Percentiles rank a stretch among this genome's conserved stretches.
Evolutionary conservation across 495 filamentous ascomycete species (phyloP).

Genomic region (Lophium mytilinum): DNA sequence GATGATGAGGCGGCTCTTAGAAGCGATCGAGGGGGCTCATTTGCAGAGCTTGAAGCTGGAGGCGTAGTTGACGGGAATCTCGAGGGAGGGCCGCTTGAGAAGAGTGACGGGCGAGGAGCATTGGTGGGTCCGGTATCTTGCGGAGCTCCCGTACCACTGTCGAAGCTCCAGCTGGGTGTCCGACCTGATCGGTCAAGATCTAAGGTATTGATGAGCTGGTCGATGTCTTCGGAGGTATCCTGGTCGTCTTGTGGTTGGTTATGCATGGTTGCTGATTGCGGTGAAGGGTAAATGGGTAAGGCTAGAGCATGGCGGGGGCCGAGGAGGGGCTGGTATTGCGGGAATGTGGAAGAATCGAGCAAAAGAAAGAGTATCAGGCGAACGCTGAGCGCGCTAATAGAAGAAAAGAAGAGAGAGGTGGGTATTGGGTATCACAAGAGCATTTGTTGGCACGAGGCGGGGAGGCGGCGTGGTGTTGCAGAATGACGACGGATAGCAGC

Average conservation of each 20-base stretch:
- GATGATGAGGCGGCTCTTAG: neutral
- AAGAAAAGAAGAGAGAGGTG: too few relatives aligned
- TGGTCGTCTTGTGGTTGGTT: neutral
- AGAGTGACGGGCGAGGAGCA: slow-evolving; percentile 32
- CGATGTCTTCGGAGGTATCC: neutral
- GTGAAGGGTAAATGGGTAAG: neutral
- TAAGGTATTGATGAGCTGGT: neutral
- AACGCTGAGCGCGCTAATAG: too few relatives aligned
- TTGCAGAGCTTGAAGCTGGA: neutral
- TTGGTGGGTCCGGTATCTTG: slow-evolving; percentile 13
- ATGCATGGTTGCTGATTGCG: neutral
- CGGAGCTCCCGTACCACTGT: slow-evolving; percentile 1
- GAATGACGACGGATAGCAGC: too few relatives aligned
- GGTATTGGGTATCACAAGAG: too few relatives aligned
- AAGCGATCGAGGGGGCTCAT: neutral
- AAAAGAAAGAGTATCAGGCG: too few relatives aligned
- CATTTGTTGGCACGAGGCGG: too few relatives aligned
- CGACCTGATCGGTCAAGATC: neutral
- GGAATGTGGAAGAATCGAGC: too few relatives aligned
- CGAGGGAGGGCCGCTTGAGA: slow-evolving; percentile 32
- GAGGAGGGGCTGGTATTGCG: too few relatives aligned
- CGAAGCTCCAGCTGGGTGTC: slow-evolving; percentile 10
- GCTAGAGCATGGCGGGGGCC: neutral
- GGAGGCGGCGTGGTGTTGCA: too few relatives aligned
- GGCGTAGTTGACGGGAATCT: neutral